These are phyloP conservation scores for Primulina eburnea DNA, from an alignment of 257 asterid genomes.

Conservation along the genomic window DNA sequence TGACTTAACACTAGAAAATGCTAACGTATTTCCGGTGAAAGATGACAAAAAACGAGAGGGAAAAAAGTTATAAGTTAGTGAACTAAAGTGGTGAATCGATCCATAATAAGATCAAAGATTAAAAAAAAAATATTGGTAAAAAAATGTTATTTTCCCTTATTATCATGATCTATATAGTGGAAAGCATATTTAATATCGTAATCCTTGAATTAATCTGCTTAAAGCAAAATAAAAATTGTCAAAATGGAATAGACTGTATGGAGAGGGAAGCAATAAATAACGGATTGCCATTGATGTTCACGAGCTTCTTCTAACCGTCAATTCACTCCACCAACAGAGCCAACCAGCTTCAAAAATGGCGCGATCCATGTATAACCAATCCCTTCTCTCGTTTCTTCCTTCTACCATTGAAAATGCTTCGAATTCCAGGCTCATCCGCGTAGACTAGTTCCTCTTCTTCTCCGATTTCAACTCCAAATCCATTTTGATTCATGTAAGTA, in stretches of 20 bases:
- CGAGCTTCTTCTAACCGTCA: neutral
- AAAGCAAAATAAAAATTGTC: neutral
- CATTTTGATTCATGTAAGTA: neutral
- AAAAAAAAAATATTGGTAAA: too few species aligned
- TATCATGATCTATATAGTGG: too few species aligned
- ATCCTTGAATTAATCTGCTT: neutral
- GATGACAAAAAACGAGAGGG: too few species aligned
- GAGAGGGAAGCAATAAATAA: neutral
- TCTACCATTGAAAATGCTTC: neutral
- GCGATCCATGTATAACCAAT: neutral
- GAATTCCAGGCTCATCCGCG: neutral
- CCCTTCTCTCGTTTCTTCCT: neutral
- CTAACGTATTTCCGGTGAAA: too few species aligned
- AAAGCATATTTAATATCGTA: neutral
- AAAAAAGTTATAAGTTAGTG: too few species aligned
- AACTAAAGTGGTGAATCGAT: too few species aligned
- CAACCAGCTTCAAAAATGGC: neutral
- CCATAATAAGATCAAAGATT: too few species aligned
- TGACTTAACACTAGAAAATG: too few species aligned
- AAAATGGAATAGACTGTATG: neutral
- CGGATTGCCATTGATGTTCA: neutral
- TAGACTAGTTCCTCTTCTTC: neutral
- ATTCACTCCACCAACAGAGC: too few species aligned
- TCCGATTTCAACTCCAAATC: neutral
- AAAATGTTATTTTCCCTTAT: too few species aligned